Base-by-base conservation (phyloP, 192 early-diverging fungal species). In the Rhizophlyctis rosea region DNA sequence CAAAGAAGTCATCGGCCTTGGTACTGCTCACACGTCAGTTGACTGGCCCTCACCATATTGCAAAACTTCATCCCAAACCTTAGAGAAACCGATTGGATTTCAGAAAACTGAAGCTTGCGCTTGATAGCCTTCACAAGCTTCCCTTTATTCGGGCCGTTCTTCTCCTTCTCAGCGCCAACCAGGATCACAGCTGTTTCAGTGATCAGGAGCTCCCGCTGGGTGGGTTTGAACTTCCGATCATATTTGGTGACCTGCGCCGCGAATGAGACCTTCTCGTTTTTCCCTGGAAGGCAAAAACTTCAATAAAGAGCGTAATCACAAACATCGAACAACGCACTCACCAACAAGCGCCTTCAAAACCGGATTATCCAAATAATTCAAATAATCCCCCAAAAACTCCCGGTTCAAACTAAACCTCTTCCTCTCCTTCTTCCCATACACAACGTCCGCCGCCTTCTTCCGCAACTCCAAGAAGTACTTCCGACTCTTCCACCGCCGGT, bases 361-460 rank as follows among this genome's bases (percentile, higher is more conserved):
- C 23, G 82, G 72, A 62, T 85, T 83, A 61, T 82, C 77, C 36
- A 83, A 58, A 28, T 71, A 73, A 47, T 77, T 82, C 31, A 99
- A 68, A 68, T 99, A 98, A 67, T 99, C 96, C 30, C 96, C 96
- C 35, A 83, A 66, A 72, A 92, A 99, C 55, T 89, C 83, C 44
- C 95, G 81, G 71, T 90, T 88, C 49, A 99, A 64, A 53, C 87
- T 90, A 76, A 90, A 92, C 23, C 94, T 79, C 59, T 94, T 88
- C 51, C 96, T 81, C 65, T 99, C 95, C 73, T 97, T 99, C 39
- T 92, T 86, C 34, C 84, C 86, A 56, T 76, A 87, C 69, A 99
- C 81, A 34, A 99, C 83, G 47, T 94, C 87, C 61, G 91, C 90
- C 44, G 94, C 95, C 76, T 92, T 88, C 55, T 99, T 94, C 61